Evolutionary conservation across 768 basidiomycete genomes (phyloP), one percentile per base, ranked within the genome.

Genomic region (Tricholoma bakamatsutake): DNA sequence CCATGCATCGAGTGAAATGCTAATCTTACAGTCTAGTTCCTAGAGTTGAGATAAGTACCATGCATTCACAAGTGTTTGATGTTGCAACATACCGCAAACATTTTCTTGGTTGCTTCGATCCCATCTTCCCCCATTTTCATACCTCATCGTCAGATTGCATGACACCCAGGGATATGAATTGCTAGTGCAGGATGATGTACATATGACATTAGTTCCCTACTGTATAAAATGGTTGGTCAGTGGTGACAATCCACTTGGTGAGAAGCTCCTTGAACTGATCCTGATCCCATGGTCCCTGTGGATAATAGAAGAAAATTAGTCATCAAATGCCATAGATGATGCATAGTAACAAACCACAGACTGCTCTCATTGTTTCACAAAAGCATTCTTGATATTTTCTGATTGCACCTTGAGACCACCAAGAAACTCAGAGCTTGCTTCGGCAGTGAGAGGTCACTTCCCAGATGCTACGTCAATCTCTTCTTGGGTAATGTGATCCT

Each of bases 1-100:
- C 67, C 64, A 68, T n/a, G 67, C 67, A 53, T 68, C 64, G 27
- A 66, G 62, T 1, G 66, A 66, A 13, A 66, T 50, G 12, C 57
- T 46, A 21, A 64, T 39, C 31, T 59, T 56, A 0, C 39, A 46
- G 28, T 54, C 21, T 6, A 58, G 33, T 43, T 45, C 47, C 58
- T 56, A 47, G 10, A 33, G 18, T 28, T n/a, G 17, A 40, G 28
- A 24, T 54, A n/a, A n/a, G n/a, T n/a, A n/a, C n/a, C n/a, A n/a
- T n/a, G n/a, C n/a, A 18, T 17, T 40, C n/a, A 39, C 7, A 43
- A 33, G 10, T n/a, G n/a, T n/a, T 49, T 11, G 15, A 15, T 15
- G 5, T 30, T 49, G 33, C 4, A 13, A 50, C 2, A 15, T 31
- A 50, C 48, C 11, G 3, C 7, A 50, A 50, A 34, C 28, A 50